Evolutionary conservation across 441 rosid species (phyloP).

Genomic region (Erodium trifolium): DNA sequence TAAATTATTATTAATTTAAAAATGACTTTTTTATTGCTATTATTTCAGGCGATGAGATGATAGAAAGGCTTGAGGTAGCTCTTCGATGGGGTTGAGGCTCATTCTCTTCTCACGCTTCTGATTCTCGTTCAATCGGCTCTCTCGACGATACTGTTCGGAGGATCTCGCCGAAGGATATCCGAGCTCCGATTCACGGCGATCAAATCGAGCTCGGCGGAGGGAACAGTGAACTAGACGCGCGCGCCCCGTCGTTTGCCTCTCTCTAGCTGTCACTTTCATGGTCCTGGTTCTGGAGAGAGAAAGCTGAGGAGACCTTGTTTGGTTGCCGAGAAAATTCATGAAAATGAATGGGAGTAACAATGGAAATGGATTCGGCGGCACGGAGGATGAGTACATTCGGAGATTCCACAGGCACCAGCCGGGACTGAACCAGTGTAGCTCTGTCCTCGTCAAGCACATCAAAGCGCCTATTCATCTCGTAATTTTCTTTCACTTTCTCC

Average conservation of each 20-base stretch:
- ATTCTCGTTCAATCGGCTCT: background rate
- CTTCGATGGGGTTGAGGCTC: background rate
- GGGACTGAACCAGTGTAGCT: constrained; percentile 5
- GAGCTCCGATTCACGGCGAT: background rate
- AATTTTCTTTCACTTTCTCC: background rate
- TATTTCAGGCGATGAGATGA: constrained; percentile 1
- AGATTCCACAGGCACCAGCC: background rate
- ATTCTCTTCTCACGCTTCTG: background rate
- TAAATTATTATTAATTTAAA: background rate
- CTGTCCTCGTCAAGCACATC: constrained; percentile 4
- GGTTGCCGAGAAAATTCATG: background rate
- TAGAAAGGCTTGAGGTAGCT: constrained; percentile 2
- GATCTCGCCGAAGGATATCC: background rate
- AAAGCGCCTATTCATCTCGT: constrained; percentile 5
- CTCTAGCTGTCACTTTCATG: constrained; percentile 5
- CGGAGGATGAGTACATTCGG: constrained; percentile 3
- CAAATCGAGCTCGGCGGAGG: background rate
- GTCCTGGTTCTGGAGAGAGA: constrained; percentile 1
- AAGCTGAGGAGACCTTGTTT: background rate
- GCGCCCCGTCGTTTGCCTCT: too few relatives aligned
- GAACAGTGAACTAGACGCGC: background rate
- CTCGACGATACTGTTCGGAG: background rate
- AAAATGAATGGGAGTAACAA: background rate
- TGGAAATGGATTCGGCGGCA: background rate
- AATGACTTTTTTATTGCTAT: background rate